phyloP scores from a whole-genome alignment of 768 basidiomycete genomes.

The Fomitopsis serialis region DNA sequence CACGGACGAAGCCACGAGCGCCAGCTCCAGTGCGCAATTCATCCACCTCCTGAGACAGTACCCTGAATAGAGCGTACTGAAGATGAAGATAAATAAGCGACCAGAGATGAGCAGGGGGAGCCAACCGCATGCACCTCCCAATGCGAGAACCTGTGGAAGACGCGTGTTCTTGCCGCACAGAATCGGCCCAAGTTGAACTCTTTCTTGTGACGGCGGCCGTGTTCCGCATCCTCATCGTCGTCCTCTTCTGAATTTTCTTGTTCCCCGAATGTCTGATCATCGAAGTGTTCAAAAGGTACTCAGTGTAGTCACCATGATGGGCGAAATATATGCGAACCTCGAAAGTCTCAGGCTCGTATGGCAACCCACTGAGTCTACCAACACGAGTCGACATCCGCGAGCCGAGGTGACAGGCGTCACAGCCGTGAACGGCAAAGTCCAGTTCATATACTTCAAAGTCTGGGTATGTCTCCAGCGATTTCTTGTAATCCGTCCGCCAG shows the following conservation, averaged over 20 bases:
- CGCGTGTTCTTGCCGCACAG: slow-evolving; percentile 62
- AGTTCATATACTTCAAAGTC: slow-evolving; percentile 48
- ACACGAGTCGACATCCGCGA: slow-evolving; percentile 59
- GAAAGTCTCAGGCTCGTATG: slow-evolving; percentile 72
- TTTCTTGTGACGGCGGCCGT: slow-evolving; percentile 18
- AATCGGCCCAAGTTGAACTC: slow-evolving; percentile 73
- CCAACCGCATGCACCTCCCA: slow-evolving; percentile 61
- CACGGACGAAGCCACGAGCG: slow-evolving; percentile 47
- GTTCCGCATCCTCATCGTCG: slow-evolving; percentile 19
- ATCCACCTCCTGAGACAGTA: slow-evolving; percentile 53
- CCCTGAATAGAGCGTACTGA: slow-evolving; percentile 62
- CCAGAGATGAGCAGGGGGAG: not conserved
- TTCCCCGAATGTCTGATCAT: slow-evolving; percentile 16
- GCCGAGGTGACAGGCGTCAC: slow-evolving; percentile 81
- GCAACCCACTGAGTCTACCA: slow-evolving; percentile 56
- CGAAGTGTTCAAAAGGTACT: slow-evolving; percentile 5
- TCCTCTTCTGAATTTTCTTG: slow-evolving; percentile 13
- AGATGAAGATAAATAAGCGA: not conserved
- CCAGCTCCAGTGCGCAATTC: slow-evolving; percentile 35
- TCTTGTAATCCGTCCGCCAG: slow-evolving; percentile 71
- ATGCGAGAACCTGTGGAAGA: slow-evolving; percentile 70
- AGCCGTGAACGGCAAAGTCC: slow-evolving; percentile 53
- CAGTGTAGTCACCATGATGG: not conserved
- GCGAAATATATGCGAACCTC: slow-evolving; percentile 34
- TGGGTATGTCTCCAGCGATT: slow-evolving; percentile 60